Evolutionary conservation across 2,329 filamentous ascomycete species (phyloP).

Genomic region (Pezicula carpinea): DNA sequence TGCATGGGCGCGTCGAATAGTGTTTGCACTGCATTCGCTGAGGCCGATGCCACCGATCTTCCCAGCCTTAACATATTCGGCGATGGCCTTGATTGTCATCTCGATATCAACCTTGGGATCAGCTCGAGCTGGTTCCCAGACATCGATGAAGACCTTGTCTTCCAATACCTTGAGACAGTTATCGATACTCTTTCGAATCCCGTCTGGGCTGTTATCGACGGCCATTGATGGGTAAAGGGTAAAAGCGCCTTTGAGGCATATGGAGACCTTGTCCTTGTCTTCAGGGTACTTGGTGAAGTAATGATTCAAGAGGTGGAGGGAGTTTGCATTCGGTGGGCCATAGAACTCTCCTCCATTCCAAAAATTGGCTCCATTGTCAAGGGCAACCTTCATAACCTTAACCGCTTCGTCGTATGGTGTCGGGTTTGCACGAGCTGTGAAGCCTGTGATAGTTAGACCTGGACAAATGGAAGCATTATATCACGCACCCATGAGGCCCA

Average conservation of each 20-base stretch:
- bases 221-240: slow-evolving; percentile 28
- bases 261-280: slow-evolving; percentile 54
- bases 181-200: slow-evolving; percentile 51
- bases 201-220: slow-evolving; percentile 45
- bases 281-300: slow-evolving; percentile 60
- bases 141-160: slow-evolving; percentile 42
- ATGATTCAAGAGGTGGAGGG: slow-evolving; percentile 49
- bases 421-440: not conserved
- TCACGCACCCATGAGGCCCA: slow-evolving; percentile 1
- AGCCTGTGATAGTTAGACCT: not conserved
- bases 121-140: slow-evolving; percentile 36
- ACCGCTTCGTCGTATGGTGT: slow-evolving; percentile 38
- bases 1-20: slow-evolving; percentile 38
- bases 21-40: slow-evolving; percentile 39
- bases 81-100: slow-evolving; percentile 40
- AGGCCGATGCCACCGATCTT: slow-evolving; percentile 43
- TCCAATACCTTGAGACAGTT: slow-evolving; percentile 42
- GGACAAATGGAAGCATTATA: not conserved
- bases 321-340: slow-evolving; percentile 53
- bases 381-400: slow-evolving; percentile 46
- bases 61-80: slow-evolving; percentile 38
- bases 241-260: slow-evolving; percentile 55
- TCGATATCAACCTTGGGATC: slow-evolving; percentile 35
- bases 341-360: slow-evolving; percentile 65
- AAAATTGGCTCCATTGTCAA: slow-evolving; percentile 37